Conservation (phyloP, 225 moss, liverwort and hornwort genomes). For the Anthoceros angustus region DNA sequence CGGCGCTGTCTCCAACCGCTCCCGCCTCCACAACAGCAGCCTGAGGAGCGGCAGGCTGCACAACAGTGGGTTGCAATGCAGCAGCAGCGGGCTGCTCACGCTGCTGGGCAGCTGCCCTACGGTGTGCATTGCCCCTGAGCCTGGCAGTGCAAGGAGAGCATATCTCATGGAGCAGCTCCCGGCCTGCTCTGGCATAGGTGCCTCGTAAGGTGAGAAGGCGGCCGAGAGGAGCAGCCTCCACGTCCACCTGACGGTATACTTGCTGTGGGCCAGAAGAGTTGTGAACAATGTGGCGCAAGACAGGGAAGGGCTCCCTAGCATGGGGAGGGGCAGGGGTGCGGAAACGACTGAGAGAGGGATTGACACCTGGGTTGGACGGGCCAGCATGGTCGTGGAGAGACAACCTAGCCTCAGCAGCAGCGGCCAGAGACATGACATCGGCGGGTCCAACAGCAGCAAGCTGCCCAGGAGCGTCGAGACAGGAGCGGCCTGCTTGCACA, state of each 20-base stretch:
- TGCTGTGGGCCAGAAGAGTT: not conserved
- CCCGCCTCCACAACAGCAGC: too few relatives aligned
- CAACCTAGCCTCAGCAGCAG: not conserved
- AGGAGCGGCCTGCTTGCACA: too few relatives aligned
- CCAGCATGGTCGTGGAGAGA: not conserved
- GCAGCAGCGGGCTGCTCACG: too few relatives aligned
- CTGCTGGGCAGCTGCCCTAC: too few relatives aligned
- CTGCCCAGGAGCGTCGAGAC: too few relatives aligned
- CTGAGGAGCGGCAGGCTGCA: too few relatives aligned
- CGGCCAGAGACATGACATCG: not conserved
- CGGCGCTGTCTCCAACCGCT: too few relatives aligned
- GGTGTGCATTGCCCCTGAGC: too few relatives aligned
- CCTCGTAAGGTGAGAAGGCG: not conserved
- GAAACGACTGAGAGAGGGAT: not conserved
- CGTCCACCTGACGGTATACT: not conserved
- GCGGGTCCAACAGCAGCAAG: not conserved
- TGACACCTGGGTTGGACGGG: not conserved
- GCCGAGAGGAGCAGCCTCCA: not conserved
- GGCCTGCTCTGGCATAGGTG: not conserved
- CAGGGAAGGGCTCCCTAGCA: not conserved
- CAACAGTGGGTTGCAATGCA: too few relatives aligned
- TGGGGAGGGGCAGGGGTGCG: not conserved
- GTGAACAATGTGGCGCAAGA: too few relatives aligned
- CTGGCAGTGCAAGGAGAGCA: not conserved
- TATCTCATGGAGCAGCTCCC: slow-evolving; percentile 2